phyloP scores from a whole-genome alignment of 371 early-diverging fungal genomes.

The Syncephalastrum contaminatum region DNA sequence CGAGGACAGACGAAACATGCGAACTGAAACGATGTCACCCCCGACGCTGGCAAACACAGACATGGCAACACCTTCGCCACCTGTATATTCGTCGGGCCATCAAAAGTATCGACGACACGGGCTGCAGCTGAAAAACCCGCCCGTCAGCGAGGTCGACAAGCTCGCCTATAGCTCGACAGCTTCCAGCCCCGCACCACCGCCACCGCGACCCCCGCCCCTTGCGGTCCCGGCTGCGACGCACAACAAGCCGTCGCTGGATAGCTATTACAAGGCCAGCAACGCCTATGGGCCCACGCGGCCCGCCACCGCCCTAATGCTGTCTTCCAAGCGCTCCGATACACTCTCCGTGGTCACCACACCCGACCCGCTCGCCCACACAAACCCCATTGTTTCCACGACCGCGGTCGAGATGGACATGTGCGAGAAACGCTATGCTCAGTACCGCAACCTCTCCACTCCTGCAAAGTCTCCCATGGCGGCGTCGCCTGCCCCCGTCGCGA shows the following conservation, averaged over 20 bases:
- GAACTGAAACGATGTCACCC: too few species aligned
- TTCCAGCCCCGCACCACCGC: not conserved
- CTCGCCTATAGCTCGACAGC: conserved; percentile 6
- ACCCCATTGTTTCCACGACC: conserved; percentile 1
- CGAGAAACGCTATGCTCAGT: conserved; percentile 6
- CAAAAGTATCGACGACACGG: conserved; percentile 11
- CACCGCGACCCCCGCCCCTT: conserved; percentile 4
- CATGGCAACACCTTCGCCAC: conserved; percentile 10
- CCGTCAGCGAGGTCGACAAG: conserved; percentile 1
- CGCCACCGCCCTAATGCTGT: conserved; percentile 7
- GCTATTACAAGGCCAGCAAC: conserved; percentile 16
- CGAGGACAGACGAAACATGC: conserved; percentile 1
- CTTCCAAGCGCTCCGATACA: conserved; percentile 18
- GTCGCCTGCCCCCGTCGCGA: not conserved
- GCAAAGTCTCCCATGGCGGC: not conserved
- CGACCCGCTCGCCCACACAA: conserved; percentile 4
- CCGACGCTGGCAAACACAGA: conserved; percentile 6
- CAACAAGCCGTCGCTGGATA: conserved; percentile 15
- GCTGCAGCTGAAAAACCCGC: conserved; percentile 4
- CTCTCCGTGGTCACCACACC: conserved; percentile 22
- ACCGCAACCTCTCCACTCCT: conserved; percentile 6
- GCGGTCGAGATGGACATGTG: conserved; percentile 7
- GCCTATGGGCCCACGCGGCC: conserved; percentile 14
- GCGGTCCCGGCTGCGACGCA: conserved; percentile 12
- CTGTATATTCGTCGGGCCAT: conserved; percentile 2